These are phyloP conservation scores for Pythium sukuiense DNA, from an alignment of 352 stramenopile species.

Conservation along the genomic window DNA sequence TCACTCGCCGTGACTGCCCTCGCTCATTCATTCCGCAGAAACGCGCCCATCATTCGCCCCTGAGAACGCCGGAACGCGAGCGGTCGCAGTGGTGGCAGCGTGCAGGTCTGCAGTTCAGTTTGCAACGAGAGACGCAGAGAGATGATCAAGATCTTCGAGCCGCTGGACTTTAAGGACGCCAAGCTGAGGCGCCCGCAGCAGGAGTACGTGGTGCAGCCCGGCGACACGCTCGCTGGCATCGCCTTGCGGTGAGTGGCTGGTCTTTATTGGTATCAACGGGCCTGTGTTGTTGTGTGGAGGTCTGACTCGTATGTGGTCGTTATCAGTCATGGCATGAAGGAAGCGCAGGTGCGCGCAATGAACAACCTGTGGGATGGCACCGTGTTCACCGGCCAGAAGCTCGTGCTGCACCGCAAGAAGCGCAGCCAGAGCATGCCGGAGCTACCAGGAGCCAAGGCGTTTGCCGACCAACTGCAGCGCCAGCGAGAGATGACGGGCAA, in stretches of 20 bases:
- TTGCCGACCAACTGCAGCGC: conserved; percentile 3
- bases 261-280: neutral
- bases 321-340: conserved; percentile 47
- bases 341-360: conserved; percentile 49
- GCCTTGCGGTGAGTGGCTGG: conserved; percentile 30
- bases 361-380: conserved; percentile 50
- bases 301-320: neutral
- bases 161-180: conserved; percentile 35
- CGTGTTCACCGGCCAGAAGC: conserved; percentile 41
- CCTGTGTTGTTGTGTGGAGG: neutral
- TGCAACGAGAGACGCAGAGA: neutral
- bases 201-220: conserved; percentile 41
- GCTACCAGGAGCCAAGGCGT: conserved; percentile 26
- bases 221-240: conserved; percentile 47
- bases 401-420: conserved; percentile 47
- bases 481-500: conserved; percentile 8
- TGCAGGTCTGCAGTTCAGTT: neutral
- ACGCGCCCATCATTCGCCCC: neutral
- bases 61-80: conserved; percentile 9
- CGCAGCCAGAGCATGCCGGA: conserved; percentile 42
- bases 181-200: conserved; percentile 21
- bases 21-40: conserved; percentile 1
- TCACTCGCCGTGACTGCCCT: neutral
- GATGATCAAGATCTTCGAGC: conserved; percentile 42
- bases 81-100: neutral